Base-by-base conservation (phyloP, 768 basidiomycete species). In the Pisolithus microcarpus region DNA sequence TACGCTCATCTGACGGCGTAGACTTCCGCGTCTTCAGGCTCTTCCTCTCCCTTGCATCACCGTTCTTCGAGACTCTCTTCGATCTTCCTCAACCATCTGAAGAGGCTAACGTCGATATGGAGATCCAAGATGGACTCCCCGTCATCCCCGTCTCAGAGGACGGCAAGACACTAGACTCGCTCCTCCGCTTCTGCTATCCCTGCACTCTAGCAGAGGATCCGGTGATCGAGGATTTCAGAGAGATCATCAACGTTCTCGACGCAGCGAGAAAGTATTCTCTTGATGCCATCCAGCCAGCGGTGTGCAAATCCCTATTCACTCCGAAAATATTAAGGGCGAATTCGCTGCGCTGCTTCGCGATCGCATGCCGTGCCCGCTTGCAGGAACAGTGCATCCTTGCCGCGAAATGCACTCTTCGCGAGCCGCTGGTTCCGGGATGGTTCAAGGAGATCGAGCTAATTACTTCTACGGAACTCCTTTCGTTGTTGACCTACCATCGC, bases 61-160 rank as follows among this genome's bases (percentile, higher is more conserved):
- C 66, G 0, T 60, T 66, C 53, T 74, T 72, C 52, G 55, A 61
- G 28, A 52, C 56, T 19, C 59, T 73, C 48, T 66, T 72, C 43
- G 37, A 52, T n/a, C 48, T 66, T 7, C 64, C 65, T 3, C 64
- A 70, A 30, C 52, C 65, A n/a, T 15, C 45, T 16, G 21, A 53
- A 45, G 47, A 8, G 7, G 15, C 11, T 2, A 30, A n/a, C 18
- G 43, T 30, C 4, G 52, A 48, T 6, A 54, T 50, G 43, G 61
- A 57, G 15, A 36, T 24, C 10, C 56, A 47, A 34, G 58, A 64
- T 18, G 53, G 50, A 11, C 53, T 64, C 9, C 36, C 49, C 37
- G 58, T 67, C 38, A 50, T 67, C 24, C 38, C 49, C 7, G 24
- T 65, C 13, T 18, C 54, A 6, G 61, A 65, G 48, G 37, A 50